Base-by-base conservation (phyloP, 441 rosid species). In the Sinapis alba region DNA sequence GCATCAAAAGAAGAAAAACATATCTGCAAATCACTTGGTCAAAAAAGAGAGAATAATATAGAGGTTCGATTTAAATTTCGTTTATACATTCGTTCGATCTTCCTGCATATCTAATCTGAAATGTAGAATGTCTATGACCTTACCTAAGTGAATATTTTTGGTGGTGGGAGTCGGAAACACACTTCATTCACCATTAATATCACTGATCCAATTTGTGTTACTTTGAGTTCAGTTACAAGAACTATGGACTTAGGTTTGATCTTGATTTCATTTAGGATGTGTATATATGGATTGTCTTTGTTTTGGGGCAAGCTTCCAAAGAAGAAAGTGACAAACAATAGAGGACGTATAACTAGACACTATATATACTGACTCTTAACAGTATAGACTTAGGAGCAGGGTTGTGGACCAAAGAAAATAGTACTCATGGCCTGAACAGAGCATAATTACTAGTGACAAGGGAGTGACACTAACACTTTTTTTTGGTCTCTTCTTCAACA, bases 291-390 rank as follows among this genome's bases (percentile, higher is more conserved):
- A 57, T 67, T 74, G 13, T 74, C 73, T 68, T 60, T 18, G 67
- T 12, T 67, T 12, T 23, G 43, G 24, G 59, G 15, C 51, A 62
- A 62, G 51, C 38, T 54, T 62, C 74, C 70, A 76, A 76, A 69
- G 70, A 76, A 62, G 45, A 32, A 61, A 53, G 15, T 41, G 74
- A 53, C 70, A 76, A 75, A 69, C 50, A 53, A 54, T 11, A 69
- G 26, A 69, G 10, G 79, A 69, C 28, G 43, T 62, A 8, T 53
- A 8, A 28, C 45, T 56, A 73, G 11, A 50, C 41, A 64, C 60
- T 64, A 8, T 60, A 30, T 15, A 19, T 19, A 38, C 60, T 26
- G 74, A 75, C 26, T 43, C 69, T 68, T 64, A 36, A 76, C 65
- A 69, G 79, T 53, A 27, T 3, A 27, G 36, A 26, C 36, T 62